Evolutionary conservation across 805 yeast species (phyloP).

Genomic region (Isabelozyma gotoi): DNA sequence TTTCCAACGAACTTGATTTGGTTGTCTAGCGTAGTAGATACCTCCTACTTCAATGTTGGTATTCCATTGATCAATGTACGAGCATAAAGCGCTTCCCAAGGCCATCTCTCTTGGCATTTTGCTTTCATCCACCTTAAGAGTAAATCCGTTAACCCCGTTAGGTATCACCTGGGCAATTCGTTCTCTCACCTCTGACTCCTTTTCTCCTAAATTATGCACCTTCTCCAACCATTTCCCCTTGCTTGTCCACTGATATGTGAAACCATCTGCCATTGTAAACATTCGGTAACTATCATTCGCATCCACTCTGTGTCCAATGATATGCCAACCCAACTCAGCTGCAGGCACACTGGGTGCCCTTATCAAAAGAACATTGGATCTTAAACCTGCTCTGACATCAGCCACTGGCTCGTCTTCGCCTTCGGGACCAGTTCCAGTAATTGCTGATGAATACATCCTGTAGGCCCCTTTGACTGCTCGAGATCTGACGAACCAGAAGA

Average conservation of each 20-base stretch:
- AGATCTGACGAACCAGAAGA: conserved; percentile 59
- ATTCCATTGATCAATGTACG: conserved; percentile 68
- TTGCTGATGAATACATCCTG: conserved; percentile 48
- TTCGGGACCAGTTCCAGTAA: conserved; percentile 42
- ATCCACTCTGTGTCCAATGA: conserved; percentile 58
- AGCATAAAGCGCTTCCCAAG: conserved; percentile 56
- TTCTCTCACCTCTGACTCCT: conserved; percentile 62
- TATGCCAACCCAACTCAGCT: conserved; percentile 64
- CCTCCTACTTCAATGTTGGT: conserved; percentile 64
- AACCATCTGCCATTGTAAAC: conserved; percentile 60
- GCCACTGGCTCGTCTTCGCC: conserved; percentile 60
- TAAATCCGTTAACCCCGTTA: conserved; percentile 56
- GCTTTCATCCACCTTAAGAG: conserved; percentile 51
- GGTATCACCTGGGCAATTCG: conserved; percentile 59
- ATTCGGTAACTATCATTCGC: conserved; percentile 60
- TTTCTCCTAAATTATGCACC: conserved; percentile 60
- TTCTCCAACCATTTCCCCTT: conserved; percentile 57
- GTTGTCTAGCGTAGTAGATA: conserved; percentile 55
- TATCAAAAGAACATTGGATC: conserved; percentile 58
- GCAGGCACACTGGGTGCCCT: conserved; percentile 50
- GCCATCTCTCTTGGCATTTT: conserved; percentile 61
- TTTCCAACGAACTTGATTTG: conserved; percentile 53
- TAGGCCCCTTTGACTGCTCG: conserved; percentile 68
- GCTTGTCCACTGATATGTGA: conserved; percentile 64
- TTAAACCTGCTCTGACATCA: conserved; percentile 56